Percentiles rank a stretch among this genome's conserved stretches.
phyloP scores from a whole-genome alignment of 331 rosid genomes.

The Quercus lobata region DNA sequence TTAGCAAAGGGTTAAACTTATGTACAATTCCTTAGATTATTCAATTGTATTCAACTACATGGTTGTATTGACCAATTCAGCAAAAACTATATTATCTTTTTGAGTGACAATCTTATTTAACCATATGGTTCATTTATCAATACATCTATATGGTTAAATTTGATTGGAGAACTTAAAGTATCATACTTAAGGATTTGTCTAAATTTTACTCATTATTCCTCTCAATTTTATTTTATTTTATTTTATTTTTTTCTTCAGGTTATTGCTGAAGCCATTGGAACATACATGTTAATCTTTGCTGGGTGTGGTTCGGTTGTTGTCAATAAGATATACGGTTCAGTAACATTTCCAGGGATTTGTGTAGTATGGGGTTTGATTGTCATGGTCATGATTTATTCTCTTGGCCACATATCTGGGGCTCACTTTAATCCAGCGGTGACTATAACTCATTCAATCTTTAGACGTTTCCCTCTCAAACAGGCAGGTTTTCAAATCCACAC shows the following conservation, averaged over 20 bases:
- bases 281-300: constrained; percentile 60
- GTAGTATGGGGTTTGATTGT: constrained; percentile 55
- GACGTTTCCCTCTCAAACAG: constrained; percentile 45
- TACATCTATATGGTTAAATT: too few relatives aligned
- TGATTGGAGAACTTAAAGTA: too few relatives aligned
- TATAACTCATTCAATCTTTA: constrained; percentile 45
- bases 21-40: too few relatives aligned
- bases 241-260: constrained; percentile 22
- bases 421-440: constrained; percentile 80
- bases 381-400: constrained; percentile 57
- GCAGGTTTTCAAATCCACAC: background rate
- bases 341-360: constrained; percentile 64
- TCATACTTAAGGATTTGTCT: too few relatives aligned
- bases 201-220: background rate
- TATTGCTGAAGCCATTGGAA: constrained; percentile 72
- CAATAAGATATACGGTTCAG: constrained; percentile 41
- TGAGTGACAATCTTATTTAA: too few relatives aligned
- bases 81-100: too few relatives aligned
- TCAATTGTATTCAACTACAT: too few relatives aligned
- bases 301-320: constrained; percentile 63
- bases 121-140: too few relatives aligned
- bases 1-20: background rate
- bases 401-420: constrained; percentile 80
- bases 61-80: too few relatives aligned
- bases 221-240: background rate